Evolutionary conservation across 2,329 filamentous ascomycete genomes (phyloP), one percentile per base, ranked within the genome.

Genomic region (Teratosphaeria zuluensis): DNA sequence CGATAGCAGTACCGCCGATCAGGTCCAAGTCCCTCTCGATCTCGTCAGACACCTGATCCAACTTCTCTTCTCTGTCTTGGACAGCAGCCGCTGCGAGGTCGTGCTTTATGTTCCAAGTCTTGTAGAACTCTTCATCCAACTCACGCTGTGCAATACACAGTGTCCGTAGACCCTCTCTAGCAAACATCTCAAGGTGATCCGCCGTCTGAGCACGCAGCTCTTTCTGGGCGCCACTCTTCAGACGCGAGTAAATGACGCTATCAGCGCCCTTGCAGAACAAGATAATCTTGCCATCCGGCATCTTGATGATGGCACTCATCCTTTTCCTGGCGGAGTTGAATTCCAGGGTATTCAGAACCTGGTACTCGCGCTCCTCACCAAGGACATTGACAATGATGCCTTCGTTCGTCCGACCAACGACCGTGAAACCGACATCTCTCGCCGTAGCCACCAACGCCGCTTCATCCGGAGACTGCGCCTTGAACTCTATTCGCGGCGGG

Each of bases 251-350:
- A 64, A 99, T 97, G 68, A 97, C 88, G 68, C 90, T 96, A 72
- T 99, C 94, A 35, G 94, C 94, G 63, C 94, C 94, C 76, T 99
- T 99, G 80, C 94, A 99, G 75, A 95, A 95, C 0, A 99, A 81
- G 57, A 94, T 81, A 62, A 99, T 96, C 59, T 82, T 86, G 48
- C 89, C 88, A 72, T 97, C 85, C 0, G 94, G 92, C 91, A 97
- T 96, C 59, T 89, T 84, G 55, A 99, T 86, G 65, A 99, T 96
- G 1, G 92, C 90, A 74, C 92, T 97, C 94, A 99, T 99, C 65
- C 94, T 85, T 77, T 99, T 99, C 68, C 94, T 84, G 51, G 88
- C 91, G 0, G 92, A 97, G 73, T 97, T 97, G 79, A 99, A 99
- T 72, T 99, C 94, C 42, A 99, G 86, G 0, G 89, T 96, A 74